Conservation (phyloP, 2,329 filamentous ascomycete genomes). For the Ophiostoma sp. region DNA sequence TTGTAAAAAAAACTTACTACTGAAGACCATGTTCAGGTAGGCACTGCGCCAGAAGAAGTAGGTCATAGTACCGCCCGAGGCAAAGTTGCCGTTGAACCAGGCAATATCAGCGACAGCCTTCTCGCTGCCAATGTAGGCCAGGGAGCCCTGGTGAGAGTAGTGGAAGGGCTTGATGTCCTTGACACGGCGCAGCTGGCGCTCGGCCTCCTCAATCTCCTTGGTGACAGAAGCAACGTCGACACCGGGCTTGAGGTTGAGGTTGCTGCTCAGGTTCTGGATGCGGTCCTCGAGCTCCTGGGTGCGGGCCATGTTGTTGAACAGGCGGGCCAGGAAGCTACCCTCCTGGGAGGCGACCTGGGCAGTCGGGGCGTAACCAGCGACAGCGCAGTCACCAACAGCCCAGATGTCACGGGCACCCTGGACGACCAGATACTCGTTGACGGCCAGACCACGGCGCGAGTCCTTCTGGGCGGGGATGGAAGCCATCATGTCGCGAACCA, state of each 20-base stretch:
- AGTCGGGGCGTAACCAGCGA: slow-evolving; percentile 95
- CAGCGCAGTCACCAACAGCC: slow-evolving; percentile 95
- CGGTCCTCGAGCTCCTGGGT: slow-evolving; percentile 75
- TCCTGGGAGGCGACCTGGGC: slow-evolving; percentile 96
- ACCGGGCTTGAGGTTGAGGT: slow-evolving; percentile 56
- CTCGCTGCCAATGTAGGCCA: slow-evolving; percentile 97
- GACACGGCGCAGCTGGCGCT: slow-evolving; percentile 80
- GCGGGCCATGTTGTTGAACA: slow-evolving; percentile 99
- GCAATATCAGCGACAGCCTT: slow-evolving; percentile 92
- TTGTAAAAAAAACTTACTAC: slow-evolving; percentile 62
- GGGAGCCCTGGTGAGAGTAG: slow-evolving; percentile 93
- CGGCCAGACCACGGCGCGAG: slow-evolving; percentile 86
- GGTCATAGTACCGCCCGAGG: slow-evolving; percentile 85
- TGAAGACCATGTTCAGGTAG: slow-evolving; percentile 99
- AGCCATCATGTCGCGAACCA: slow-evolving; percentile 85
- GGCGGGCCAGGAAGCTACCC: slow-evolving; percentile 84
- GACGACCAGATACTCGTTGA: slow-evolving; percentile 98
- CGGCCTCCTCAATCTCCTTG: slow-evolving; percentile 73
- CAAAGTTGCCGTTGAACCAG: slow-evolving; percentile 96
- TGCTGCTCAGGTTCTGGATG: slow-evolving; percentile 62
- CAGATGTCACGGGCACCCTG: slow-evolving; percentile 96
- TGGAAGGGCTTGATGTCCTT: slow-evolving; percentile 97
- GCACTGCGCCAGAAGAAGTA: slow-evolving; percentile 98
- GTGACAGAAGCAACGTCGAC: slow-evolving; percentile 63
- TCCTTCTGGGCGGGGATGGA: slow-evolving; percentile 93